These are phyloP conservation scores for Cyclocybe cylindracea DNA, from an alignment of 768 basidiomycete species.

Conservation along the genomic window DNA sequence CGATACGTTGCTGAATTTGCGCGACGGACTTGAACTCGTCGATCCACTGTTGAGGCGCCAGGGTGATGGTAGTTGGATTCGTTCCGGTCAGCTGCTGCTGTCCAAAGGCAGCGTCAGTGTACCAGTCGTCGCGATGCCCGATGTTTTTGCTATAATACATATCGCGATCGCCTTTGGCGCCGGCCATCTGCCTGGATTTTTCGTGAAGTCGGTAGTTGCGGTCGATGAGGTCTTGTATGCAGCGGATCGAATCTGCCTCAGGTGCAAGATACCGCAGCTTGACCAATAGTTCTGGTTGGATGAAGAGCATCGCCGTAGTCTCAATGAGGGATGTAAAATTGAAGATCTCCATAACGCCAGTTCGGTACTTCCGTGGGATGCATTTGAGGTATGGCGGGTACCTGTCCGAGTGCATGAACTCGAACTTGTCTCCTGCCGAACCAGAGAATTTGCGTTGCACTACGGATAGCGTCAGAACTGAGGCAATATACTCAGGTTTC, in stretches of 20 bases:
- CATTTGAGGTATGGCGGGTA: constrained; percentile 21
- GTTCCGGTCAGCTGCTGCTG: constrained; percentile 31
- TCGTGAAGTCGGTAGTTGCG: constrained; percentile 14
- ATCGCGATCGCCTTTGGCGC: constrained; percentile 1
- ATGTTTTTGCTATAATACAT: constrained; percentile 27
- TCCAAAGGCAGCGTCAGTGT: constrained; percentile 28
- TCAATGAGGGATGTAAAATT: constrained; percentile 13
- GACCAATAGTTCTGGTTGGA: constrained; percentile 4
- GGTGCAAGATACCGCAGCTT: constrained; percentile 8
- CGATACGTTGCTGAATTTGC: constrained; percentile 10
- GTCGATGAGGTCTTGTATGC: constrained; percentile 18
- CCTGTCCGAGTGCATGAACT: background rate
- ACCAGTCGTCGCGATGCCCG: constrained; percentile 31
- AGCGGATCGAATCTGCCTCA: background rate
- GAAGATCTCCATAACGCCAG: constrained; percentile 13
- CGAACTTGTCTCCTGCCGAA: too few species aligned
- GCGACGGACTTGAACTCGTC: constrained; percentile 16
- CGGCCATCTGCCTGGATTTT: constrained; percentile 2
- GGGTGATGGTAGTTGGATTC: constrained; percentile 27
- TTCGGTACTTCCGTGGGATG: constrained; percentile 13
- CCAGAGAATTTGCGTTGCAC: too few species aligned
- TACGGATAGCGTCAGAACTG: too few species aligned
- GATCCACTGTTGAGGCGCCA: constrained; percentile 20
- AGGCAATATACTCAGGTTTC: too few species aligned
- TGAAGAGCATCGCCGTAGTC: constrained; percentile 11